Evolutionary conservation across 768 basidiomycete species (phyloP).

Genomic region (Psilocybe subaeruginosa): DNA sequence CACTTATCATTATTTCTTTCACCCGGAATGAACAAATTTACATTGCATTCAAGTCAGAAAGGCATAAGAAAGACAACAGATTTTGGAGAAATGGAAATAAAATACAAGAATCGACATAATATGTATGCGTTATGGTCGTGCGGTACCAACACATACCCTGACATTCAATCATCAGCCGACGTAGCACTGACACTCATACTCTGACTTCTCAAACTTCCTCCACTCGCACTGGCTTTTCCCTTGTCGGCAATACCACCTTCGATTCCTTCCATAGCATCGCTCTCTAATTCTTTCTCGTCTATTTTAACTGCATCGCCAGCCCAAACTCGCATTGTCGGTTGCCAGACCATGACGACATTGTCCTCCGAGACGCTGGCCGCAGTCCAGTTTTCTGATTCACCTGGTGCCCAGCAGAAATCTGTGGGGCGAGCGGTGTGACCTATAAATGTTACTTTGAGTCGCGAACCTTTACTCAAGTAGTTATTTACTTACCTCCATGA

Average conservation of each 20-base stretch:
- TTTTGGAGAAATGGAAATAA: background rate
- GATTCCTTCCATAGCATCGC: slow-evolving; percentile 76
- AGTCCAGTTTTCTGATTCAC: slow-evolving; percentile 81
- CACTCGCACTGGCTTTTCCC: slow-evolving; percentile 36
- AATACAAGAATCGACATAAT: background rate
- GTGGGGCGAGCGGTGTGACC: slow-evolving; percentile 89
- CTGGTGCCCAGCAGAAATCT: slow-evolving; percentile 96
- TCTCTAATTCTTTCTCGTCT: slow-evolving; percentile 84
- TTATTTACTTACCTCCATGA: slow-evolving; percentile 75
- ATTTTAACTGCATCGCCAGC: slow-evolving; percentile 87
- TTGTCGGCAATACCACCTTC: slow-evolving; percentile 46
- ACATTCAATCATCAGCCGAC: slow-evolving; percentile 52
- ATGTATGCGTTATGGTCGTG: background rate
- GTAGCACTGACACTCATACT: slow-evolving; percentile 64
- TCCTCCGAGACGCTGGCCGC: slow-evolving; percentile 91
- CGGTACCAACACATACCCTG: background rate
- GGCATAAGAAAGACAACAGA: background rate
- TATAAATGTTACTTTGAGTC: slow-evolving; percentile 28
- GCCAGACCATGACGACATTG: slow-evolving; percentile 97
- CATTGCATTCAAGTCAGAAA: background rate
- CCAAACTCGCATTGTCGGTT: slow-evolving; percentile 93
- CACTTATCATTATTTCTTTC: slow-evolving; percentile 15
- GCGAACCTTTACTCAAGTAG: slow-evolving; percentile 5
- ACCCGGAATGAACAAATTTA: background rate
- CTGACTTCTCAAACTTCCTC: slow-evolving; percentile 51